These are phyloP conservation scores for Podaxis sp. DNA, from an alignment of 768 basidiomycete species.

Conservation along the genomic window DNA sequence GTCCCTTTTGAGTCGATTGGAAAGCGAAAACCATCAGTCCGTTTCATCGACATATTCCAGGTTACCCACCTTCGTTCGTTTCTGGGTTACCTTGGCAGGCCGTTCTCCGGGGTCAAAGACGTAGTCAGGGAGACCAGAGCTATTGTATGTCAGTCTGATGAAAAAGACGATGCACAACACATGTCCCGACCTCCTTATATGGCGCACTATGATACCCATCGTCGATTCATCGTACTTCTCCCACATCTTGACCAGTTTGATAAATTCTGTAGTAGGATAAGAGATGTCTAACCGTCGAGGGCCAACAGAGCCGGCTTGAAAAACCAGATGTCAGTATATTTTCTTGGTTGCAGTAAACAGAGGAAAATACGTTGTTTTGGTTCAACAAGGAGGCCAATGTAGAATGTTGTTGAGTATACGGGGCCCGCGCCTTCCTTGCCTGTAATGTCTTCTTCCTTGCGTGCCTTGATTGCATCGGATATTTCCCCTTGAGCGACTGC, in stretches of 20 bases:
- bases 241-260: conserved; percentile 92
- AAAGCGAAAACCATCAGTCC: background rate
- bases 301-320: conserved; percentile 70
- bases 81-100: conserved; percentile 65
- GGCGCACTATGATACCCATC: conserved; percentile 94
- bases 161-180: background rate
- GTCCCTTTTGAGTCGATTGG: conserved; percentile 43
- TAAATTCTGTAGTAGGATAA: conserved; percentile 95
- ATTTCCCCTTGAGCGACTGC: conserved; percentile 88
- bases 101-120: conserved; percentile 84
- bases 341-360: conserved; percentile 13
- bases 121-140: conserved; percentile 75
- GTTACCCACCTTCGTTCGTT: conserved; percentile 66
- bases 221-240: conserved; percentile 88
- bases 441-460: conserved; percentile 78
- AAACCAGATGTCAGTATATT: conserved; percentile 4
- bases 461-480: conserved; percentile 65
- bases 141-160: conserved; percentile 26
- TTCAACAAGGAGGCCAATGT: conserved; percentile 91
- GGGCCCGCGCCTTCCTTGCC: conserved; percentile 72
- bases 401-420: conserved; percentile 97
- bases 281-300: conserved; percentile 92
- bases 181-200: conserved; percentile 76
- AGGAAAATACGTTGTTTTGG: conserved; percentile 73
- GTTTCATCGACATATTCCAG: background rate